Conservation (phyloP, 495 filamentous ascomycete genomes). For the Trichoderma parareesei region DNA sequence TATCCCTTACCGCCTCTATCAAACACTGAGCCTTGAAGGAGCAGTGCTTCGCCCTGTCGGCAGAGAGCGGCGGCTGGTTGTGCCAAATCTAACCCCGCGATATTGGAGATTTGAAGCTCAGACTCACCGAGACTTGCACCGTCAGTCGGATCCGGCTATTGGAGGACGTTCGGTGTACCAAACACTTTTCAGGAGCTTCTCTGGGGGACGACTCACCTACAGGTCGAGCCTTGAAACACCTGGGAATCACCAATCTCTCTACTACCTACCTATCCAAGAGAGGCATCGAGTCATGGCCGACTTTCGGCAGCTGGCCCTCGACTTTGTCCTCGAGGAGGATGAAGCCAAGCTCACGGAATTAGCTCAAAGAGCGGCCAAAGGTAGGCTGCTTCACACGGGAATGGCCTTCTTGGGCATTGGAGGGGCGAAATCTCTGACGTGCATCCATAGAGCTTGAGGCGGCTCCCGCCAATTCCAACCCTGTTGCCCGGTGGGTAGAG, state of each 20-base stretch:
- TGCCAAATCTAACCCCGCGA: background rate
- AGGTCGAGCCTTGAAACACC: background rate
- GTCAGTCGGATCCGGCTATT: background rate
- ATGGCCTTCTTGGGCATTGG: background rate
- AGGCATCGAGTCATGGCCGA: constrained; percentile 14
- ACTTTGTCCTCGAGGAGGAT: constrained; percentile 42
- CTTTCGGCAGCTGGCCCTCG: constrained; percentile 38
- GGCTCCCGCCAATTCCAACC: constrained; percentile 30
- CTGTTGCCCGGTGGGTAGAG: constrained; percentile 40
- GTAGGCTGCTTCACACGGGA: constrained; percentile 16
- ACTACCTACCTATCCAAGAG: background rate
- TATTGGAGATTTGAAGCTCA: background rate
- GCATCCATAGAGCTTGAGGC: constrained; percentile 31
- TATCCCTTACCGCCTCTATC: background rate
- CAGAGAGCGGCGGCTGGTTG: background rate
- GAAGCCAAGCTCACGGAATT: constrained; percentile 25
- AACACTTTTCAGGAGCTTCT: background rate
- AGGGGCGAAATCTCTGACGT: background rate
- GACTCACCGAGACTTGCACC: background rate
- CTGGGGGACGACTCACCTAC: too few species aligned
- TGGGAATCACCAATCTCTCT: background rate
- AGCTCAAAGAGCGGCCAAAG: constrained; percentile 32
- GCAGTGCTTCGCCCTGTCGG: background rate
- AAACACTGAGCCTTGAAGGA: background rate
- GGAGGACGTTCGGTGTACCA: background rate